Conservation (phyloP, 257 asterid species). For the Solanum sejunctum region DNA sequence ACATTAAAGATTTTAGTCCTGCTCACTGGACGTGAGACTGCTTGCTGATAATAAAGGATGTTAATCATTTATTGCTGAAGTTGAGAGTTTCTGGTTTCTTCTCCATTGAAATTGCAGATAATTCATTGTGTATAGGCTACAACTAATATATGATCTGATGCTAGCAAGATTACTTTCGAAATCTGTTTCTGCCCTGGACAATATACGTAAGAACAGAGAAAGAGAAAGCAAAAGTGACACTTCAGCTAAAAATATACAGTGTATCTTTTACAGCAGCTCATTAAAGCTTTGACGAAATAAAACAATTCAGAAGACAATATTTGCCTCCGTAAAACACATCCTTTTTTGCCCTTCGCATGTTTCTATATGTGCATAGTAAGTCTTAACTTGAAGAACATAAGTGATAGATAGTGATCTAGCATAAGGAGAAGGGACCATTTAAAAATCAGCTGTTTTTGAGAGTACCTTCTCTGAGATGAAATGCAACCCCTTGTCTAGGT, state of each 20-base stretch:
- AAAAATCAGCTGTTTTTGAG: not conserved
- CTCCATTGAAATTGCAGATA: not conserved
- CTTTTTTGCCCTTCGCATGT: not conserved
- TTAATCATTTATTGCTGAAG: not conserved
- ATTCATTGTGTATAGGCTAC: not conserved
- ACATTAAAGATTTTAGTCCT: not conserved
- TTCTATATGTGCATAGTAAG: not conserved
- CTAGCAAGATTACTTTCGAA: not conserved
- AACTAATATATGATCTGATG: not conserved
- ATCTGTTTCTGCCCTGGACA: not conserved
- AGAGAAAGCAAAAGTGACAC: not conserved
- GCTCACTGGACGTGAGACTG: not conserved
- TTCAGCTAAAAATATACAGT: not conserved
- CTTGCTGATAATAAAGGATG: not conserved
- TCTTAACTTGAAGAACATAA: not conserved
- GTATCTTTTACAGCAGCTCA: not conserved
- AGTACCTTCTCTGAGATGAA: slow-evolving; percentile 9
- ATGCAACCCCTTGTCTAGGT: slow-evolving; percentile 5
- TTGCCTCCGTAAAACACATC: not conserved
- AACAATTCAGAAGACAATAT: not conserved
- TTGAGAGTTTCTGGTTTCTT: not conserved
- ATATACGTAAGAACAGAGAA: not conserved
- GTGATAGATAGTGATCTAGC: not conserved
- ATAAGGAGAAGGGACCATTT: not conserved
- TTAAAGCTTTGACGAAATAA: not conserved